phyloP scores from a whole-genome alignment of 2,329 filamentous ascomycete species.

The Raffaelea deltoideospora region DNA sequence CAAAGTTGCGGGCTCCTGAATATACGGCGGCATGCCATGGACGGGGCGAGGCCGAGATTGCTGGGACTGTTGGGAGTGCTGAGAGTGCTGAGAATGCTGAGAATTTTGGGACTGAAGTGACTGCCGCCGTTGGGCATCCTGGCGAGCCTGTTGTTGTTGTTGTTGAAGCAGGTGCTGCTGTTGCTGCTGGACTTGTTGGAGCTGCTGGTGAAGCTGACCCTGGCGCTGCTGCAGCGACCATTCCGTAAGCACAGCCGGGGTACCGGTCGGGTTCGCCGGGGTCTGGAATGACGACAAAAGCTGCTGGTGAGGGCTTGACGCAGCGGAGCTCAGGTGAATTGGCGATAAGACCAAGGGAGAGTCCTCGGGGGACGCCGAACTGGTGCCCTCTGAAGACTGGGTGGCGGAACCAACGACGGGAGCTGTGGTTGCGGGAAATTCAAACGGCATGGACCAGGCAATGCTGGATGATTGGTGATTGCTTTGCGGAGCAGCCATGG shows the following conservation, averaged over 20 bases:
- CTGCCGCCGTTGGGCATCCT: constrained; percentile 18
- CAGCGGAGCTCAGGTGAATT: constrained; percentile 27
- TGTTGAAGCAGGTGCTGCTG: constrained; percentile 18
- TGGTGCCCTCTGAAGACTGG: constrained; percentile 24
- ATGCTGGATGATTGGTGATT: constrained; percentile 21
- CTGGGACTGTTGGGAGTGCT: constrained; percentile 39
- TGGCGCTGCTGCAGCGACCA: constrained; percentile 46
- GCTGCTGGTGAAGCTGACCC: constrained; percentile 23
- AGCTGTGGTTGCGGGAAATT: constrained; percentile 22
- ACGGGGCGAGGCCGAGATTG: neutral
- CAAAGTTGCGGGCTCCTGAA: constrained; percentile 21
- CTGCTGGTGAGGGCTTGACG: constrained; percentile 38
- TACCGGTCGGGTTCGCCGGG: constrained; percentile 31
- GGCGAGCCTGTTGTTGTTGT: constrained; percentile 12
- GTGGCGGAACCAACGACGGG: constrained; percentile 15
- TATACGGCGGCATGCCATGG: neutral
- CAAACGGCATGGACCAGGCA: constrained; percentile 36
- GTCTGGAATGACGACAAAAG: constrained; percentile 41
- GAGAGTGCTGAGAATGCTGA: constrained; percentile 31
- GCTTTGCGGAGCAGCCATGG: constrained; percentile 22
- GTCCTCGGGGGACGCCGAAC: constrained; percentile 37
- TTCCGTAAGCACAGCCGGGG: constrained; percentile 36
- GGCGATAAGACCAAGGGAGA: constrained; percentile 31
- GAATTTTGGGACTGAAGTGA: too few species aligned
- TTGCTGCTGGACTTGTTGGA: constrained; percentile 15